Base-by-base conservation (phyloP, 2,329 filamentous ascomycete species). In the Atkinsonella texensis region DNA sequence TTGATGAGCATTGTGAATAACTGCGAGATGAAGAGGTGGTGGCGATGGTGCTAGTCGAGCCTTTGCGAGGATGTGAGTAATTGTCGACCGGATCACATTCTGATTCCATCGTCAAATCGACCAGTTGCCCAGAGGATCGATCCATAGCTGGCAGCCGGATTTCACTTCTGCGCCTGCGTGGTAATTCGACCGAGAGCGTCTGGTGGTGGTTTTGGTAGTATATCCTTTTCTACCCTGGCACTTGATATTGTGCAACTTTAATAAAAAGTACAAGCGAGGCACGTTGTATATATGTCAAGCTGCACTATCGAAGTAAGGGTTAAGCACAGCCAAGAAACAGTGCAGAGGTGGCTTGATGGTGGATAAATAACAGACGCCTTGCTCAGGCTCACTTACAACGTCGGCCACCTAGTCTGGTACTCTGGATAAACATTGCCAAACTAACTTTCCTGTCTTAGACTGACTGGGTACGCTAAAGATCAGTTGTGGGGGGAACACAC, bases 61-160 rank as follows among this genome's bases (percentile, higher is more conserved):
- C 61, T 32, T 58, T 61, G 42, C 63, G 62, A 47, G 69, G 68
- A 52, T 69, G 70, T 8, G 69, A 70, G 54, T 68, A 70, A 59
- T 70, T 71, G 55, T 66, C 63, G 49, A 69, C 63, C 39, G 67
- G 65, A 50, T 66, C 65, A 50, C 68, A 68, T 54, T 69, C 70
- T 17, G 67, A 65, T 31, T 69, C 67, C 47, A 70, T 65, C 51
- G 65, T 66, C 53, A 69, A 62, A 56, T 68, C 63, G 32, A 65
- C 66, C 49, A 69, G 60, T 54, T 64, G 66, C 57, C 61, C 65
- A 44, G 63, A 56, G 50, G 46, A 42, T 23, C 58, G 60, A 55
- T 71, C 67, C 68, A 71, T 70, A 55, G 49, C 62, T 54, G 48
- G 28, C 39, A 43, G 40, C 46, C 23, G 33, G 13, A 39, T 9